Base-by-base conservation (phyloP, 208 protist species). In the Pavlovales sp. region DNA sequence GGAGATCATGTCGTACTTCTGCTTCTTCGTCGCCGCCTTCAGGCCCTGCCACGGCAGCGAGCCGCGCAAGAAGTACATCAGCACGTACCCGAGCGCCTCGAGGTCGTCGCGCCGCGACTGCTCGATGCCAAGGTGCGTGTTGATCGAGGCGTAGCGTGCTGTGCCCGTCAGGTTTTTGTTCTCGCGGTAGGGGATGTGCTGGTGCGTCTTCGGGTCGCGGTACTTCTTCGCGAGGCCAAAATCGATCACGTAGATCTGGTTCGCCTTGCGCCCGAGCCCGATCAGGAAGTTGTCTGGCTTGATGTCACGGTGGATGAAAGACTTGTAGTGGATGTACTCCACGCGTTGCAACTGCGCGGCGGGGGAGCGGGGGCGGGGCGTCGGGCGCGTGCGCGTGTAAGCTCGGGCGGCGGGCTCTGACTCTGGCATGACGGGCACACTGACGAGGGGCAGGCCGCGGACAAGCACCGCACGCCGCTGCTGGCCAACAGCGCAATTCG, bases 211-310 rank as follows among this genome's bases (percentile, higher is more conserved):
- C 28, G 97, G 95, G 91, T 99, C 98, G 78, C 97, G 94, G 92
- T 98, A 99, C 89, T 96, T 97, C 94, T 99, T 99, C 40, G 98
- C 96, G 32, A 99, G 93, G 36, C 98, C 98, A 94, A 99, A 99
- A 94, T 99, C 98, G 57, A 71, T 71, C 57, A 71, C 57, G 57
- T 71, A 71, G 57, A 71, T 32, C 57, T 71, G 57, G 57, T 96
- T 95, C 67, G 89, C 93, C 83, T 97, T 95, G 32, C 93, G 94
- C 30, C 93, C 95, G n/a, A 94, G 89, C 18, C 98, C 98, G 79
- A 99, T 96, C 22, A 99, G 93, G 88, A 99, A 99, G 94, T 99
- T 99, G 91, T 99, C 98, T 28, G 98, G 98, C 82, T 96, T 96
- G 39, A 96, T 94, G 92, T 99, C 97, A 42, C 98, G 94, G 91